A percentile compares a stretch with the other conserved stretches of the same genome.
These are phyloP conservation scores for Penicillium canescens DNA, from an alignment of 495 filamentous ascomycete species.

Conservation along the genomic window DNA sequence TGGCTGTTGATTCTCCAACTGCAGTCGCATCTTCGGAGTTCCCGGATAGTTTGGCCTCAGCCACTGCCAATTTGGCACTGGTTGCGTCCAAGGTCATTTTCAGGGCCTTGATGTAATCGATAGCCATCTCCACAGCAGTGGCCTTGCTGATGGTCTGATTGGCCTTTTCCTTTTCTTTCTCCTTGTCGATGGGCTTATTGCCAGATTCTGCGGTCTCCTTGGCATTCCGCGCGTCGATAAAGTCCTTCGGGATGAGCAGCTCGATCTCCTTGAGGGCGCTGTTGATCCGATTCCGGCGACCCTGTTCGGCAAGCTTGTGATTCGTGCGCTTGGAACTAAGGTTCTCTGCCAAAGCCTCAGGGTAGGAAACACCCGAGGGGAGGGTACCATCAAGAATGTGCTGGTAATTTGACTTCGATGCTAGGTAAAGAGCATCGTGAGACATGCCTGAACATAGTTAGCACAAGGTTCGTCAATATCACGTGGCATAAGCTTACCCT, in stretches of 20 bases:
- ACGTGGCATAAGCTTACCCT: slow-evolving; percentile 52
- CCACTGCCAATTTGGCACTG: slow-evolving; percentile 61
- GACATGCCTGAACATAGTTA: slow-evolving; percentile 41
- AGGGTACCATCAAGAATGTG: slow-evolving; percentile 93
- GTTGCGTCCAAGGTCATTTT: slow-evolving; percentile 71
- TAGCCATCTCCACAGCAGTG: slow-evolving; percentile 92
- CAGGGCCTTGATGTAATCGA: slow-evolving; percentile 88
- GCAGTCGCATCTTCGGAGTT: not conserved
- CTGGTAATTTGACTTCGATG: slow-evolving; percentile 96
- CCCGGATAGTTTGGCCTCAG: slow-evolving; percentile 47
- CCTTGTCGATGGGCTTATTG: slow-evolving; percentile 40
- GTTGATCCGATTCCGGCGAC: slow-evolving; percentile 92
- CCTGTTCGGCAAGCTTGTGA: slow-evolving; percentile 97
- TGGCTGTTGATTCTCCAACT: not conserved
- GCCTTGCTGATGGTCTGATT: slow-evolving; percentile 81
- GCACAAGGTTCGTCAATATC: slow-evolving; percentile 5
- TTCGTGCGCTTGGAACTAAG: slow-evolving; percentile 95
- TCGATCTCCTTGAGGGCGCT: slow-evolving; percentile 91
- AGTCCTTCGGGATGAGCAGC: slow-evolving; percentile 65
- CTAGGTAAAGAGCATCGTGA: slow-evolving; percentile 78
- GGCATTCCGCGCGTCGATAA: slow-evolving; percentile 33
- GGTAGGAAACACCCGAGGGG: slow-evolving; percentile 87
- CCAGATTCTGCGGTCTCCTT: slow-evolving; percentile 33
- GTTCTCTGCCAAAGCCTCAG: slow-evolving; percentile 85
- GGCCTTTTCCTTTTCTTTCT: slow-evolving; percentile 42